These are phyloP conservation scores for Saccharata proteae DNA, from an alignment of 2,329 filamentous ascomycete genomes.

Conservation along the genomic window DNA sequence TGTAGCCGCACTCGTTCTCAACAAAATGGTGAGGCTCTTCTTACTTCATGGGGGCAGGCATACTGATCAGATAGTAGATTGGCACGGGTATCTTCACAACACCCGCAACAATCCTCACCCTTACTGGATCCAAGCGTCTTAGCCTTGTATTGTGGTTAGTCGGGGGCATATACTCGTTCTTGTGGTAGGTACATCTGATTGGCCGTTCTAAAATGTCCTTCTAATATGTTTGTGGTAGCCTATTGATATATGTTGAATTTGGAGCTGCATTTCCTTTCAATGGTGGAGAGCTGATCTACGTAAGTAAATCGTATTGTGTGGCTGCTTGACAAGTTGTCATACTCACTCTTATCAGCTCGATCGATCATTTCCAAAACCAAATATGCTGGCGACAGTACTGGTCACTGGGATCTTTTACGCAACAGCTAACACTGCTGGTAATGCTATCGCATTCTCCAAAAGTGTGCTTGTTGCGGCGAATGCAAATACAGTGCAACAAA, in stretches of 20 bases:
- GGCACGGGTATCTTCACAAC: constrained; percentile 40
- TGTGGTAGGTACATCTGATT: constrained; percentile 20
- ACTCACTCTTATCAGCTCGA: too few species aligned
- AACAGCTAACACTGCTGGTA: constrained; percentile 25
- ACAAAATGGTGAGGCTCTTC: constrained; percentile 8
- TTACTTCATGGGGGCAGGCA: too few species aligned
- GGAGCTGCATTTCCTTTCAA: constrained; percentile 35
- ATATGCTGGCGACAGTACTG: constrained; percentile 26
- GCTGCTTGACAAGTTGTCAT: constrained; percentile 20
- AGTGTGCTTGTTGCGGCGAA: constrained; percentile 21
- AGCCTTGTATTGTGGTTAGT: constrained; percentile 40
- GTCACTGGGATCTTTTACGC: constrained; percentile 26
- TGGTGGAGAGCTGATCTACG: constrained; percentile 32
- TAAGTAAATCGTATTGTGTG: constrained; percentile 17
- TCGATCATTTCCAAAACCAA: constrained; percentile 20
- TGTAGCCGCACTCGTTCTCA: constrained; percentile 10
- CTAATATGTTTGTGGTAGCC: constrained; percentile 8
- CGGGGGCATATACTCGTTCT: constrained; percentile 36
- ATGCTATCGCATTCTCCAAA: constrained; percentile 23
- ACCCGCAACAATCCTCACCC: constrained; percentile 31
- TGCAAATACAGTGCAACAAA: constrained; percentile 10
- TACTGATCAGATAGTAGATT: constrained; percentile 14
- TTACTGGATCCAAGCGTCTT: constrained; percentile 21
- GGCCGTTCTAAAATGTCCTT: constrained; percentile 13
- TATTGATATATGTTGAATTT: constrained; percentile 37